These are phyloP conservation scores for Rhodocollybia butyracea DNA, from an alignment of 768 basidiomycete species.

Conservation along the genomic window DNA sequence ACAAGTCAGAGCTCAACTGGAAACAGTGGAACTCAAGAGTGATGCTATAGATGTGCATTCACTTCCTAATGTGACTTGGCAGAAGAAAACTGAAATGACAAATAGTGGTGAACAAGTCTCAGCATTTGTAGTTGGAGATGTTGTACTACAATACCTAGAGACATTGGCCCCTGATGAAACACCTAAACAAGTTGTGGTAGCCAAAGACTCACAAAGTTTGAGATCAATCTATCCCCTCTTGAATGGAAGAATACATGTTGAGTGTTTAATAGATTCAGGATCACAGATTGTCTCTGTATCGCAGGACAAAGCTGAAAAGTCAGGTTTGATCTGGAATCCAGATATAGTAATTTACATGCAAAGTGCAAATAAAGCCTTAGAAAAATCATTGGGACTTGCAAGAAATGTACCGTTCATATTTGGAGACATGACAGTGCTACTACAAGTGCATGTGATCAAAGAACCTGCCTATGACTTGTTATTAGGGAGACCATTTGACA, in stretches of 20 bases:
- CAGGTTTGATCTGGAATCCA: slow-evolving; percentile 17
- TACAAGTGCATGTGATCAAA: slow-evolving; percentile 24
- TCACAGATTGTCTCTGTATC: slow-evolving; percentile 24
- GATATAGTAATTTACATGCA: slow-evolving; percentile 19
- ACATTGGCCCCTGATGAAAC: neutral
- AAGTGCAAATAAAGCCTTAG: slow-evolving; percentile 18
- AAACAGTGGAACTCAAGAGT: neutral
- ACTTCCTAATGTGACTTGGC: neutral
- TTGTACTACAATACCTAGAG: slow-evolving; percentile 2
- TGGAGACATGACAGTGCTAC: slow-evolving; percentile 19
- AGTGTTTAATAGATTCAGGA: slow-evolving; percentile 22
- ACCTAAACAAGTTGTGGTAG: slow-evolving; percentile 11
- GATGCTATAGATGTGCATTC: neutral
- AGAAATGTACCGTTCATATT: slow-evolving; percentile 22
- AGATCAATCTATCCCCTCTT: slow-evolving; percentile 17
- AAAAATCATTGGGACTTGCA: slow-evolving; percentile 18
- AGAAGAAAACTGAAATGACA: neutral
- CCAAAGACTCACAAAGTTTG: slow-evolving; percentile 19
- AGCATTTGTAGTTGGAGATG: slow-evolving; percentile 1
- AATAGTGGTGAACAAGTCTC: neutral
- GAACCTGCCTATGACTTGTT: slow-evolving; percentile 24
- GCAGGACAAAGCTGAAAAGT: slow-evolving; percentile 13
- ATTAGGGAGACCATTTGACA: slow-evolving; percentile 15
- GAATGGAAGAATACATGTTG: slow-evolving; percentile 15
- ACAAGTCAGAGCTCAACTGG: neutral